Base-by-base conservation (phyloP, 1,284 basidiomycete genomes). In the Mycena sp. region DNA sequence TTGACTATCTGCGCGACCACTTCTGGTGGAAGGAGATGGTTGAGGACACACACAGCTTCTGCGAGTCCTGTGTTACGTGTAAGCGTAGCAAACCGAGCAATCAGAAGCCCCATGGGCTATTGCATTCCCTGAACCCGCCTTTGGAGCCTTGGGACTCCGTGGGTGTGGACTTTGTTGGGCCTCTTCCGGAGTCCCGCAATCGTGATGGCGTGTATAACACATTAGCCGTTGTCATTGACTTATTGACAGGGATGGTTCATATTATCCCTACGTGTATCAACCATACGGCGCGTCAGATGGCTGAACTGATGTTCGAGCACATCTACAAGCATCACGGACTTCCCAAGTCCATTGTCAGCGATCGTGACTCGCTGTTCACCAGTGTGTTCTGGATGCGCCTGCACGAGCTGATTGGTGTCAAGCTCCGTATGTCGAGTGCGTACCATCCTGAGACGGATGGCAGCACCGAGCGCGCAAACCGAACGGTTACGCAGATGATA, bases 91-190 rank as follows among this genome's bases (percentile, higher is more conserved):
- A 19, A 76, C 71, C 9, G 70, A 72, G 0, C 74, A 68, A 45
- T 59, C 73, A 6, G 72, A 74, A 21, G 77, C 80, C 67, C 71
- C 65, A 67, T 58, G 80, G 32, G 76, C 78, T 58, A 61, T 58
- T 37, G 73, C 75, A 11, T 21, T 70, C 76, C 19, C 64, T n/a
- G 54, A 17, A 41, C 11, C 59, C 76, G 0, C 77, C 77, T 0
- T 30, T 23, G 0, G 21, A 62, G 2, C 75, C 77, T 12, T 80
- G 78, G 76, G 62, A 77, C 17, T 43, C 64, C 0, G 73, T 82
- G 0, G 73, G 74, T 0, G 75, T 83, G 9, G 80, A 83, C 50
- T 81, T 82, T 53, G 74, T 83, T 0, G 78, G 79, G 1, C 77
- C 76, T 0, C 60, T 83, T 0, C 79, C 76, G 0, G 32, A 53